These are phyloP conservation scores for Sechiopsis laciniata DNA, from an alignment of 306 rosid genomes.

Conservation along the genomic window DNA sequence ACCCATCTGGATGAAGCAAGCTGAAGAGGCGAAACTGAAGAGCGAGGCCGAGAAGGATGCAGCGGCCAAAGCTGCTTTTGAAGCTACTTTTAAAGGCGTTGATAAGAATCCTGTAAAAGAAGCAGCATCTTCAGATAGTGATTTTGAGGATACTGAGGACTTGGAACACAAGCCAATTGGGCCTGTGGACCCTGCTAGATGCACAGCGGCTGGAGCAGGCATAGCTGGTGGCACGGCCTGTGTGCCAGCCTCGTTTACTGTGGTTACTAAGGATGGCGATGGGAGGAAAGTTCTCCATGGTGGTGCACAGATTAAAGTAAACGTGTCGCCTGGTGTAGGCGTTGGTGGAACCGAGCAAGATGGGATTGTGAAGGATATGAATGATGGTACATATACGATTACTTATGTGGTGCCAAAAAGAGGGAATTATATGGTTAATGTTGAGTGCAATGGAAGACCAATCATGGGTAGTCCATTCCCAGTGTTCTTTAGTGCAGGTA, in stretches of 20 bases:
- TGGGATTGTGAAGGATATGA: constrained; percentile 92
- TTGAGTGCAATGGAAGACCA: constrained; percentile 86
- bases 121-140: constrained; percentile 65
- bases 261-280: constrained; percentile 78
- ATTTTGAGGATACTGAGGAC: constrained; percentile 77
- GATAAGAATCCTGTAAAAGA: constrained; percentile 50
- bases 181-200: constrained; percentile 73
- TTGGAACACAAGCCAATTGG: constrained; percentile 74
- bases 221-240: constrained; percentile 88
- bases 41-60: constrained; percentile 92
- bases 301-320: constrained; percentile 72
- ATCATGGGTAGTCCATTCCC: constrained; percentile 98
- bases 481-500: constrained; percentile 99
- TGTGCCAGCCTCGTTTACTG: constrained; percentile 64
- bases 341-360: constrained; percentile 95
- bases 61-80: constrained; percentile 93
- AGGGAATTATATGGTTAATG: constrained; percentile 90
- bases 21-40: constrained; percentile 88
- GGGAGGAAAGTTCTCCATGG: constrained; percentile 73
- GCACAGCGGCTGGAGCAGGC: constrained; percentile 81
- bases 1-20: constrained; percentile 97
- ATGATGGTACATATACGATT: constrained; percentile 80
- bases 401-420: constrained; percentile 91
- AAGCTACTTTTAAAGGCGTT: constrained; percentile 81
- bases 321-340: constrained; percentile 73